A percentile compares a stretch with the other conserved stretches of the same genome.
These are phyloP conservation scores for Rhodotorula babjevae DNA, from an alignment of 768 basidiomycete species.

Conservation along the genomic window DNA sequence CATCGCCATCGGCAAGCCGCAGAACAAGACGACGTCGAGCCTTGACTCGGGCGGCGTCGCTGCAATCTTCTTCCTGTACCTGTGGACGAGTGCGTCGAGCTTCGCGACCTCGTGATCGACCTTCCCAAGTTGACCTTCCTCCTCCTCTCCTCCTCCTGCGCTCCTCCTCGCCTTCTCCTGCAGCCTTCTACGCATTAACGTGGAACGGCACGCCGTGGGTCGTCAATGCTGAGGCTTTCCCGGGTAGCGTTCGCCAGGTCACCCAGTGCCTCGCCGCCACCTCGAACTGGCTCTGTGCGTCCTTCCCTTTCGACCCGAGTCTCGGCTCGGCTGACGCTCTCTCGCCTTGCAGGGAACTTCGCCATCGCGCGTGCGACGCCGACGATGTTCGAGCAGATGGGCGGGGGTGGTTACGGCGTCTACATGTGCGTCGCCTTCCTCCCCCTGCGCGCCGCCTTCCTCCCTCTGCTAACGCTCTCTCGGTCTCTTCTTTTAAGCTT, in stretches of 20 bases:
- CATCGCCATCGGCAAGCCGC: neutral
- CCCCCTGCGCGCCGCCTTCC: too few species aligned
- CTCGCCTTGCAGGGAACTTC: constrained; percentile 34
- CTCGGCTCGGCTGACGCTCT: neutral
- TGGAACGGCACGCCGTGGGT: constrained; percentile 56
- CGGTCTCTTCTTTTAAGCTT: too few species aligned
- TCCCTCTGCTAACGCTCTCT: too few species aligned
- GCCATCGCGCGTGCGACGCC: constrained; percentile 46
- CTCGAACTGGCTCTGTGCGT: constrained; percentile 36
- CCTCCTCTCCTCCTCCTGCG: constrained; percentile 1
- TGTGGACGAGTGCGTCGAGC: neutral
- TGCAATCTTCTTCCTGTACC: constrained; percentile 34
- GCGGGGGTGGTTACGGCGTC: constrained; percentile 45
- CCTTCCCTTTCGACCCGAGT: neutral
- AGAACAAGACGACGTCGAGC: constrained; percentile 46
- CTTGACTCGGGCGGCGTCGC: constrained; percentile 50
- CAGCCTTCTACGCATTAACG: constrained; percentile 46
- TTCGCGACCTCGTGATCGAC: neutral
- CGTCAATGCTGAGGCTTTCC: constrained; percentile 51
- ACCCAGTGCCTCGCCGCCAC: constrained; percentile 41
- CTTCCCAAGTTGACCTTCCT: neutral
- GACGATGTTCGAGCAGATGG: constrained; percentile 43
- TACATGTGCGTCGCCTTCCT: constrained; percentile 29
- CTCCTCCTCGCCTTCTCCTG: neutral
- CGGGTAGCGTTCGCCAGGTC: constrained; percentile 42